Evolutionary conservation across 345 rosid genomes (phyloP), one percentile per base, ranked within the genome.

Genomic region (Dipteronia sinensis): DNA sequence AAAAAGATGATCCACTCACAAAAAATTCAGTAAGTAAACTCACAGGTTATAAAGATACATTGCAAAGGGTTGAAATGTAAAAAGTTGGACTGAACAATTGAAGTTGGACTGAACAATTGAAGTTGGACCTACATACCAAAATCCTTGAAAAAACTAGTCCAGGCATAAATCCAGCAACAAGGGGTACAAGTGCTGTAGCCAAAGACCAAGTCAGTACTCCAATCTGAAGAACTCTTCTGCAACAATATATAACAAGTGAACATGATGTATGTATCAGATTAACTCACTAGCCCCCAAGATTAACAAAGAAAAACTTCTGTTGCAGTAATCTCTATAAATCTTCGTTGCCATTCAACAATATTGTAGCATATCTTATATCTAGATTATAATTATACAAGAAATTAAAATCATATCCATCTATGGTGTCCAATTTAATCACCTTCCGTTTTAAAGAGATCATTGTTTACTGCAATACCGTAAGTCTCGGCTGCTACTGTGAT

Each of bases 141-240:
- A 92, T 74, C 80, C 98, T 89, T 31, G 94, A 78, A 59, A 93
- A 85, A 76, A 95, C 76, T 78, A 95, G 82, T 74, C 97, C 98
- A 4, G 98, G 98, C 97, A 95, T 92, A 81, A 80, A 92, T 59
- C 97, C 98, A 83, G 98, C 97, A 75, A 90, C 86, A 27, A 82
- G 61, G 66, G 98, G 98, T 80, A 93, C 91, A 80, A 89, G 88
- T 74, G 92, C 94, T 38, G 98, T 95, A 47, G 97, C 94, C 25
- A 95, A 74, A 65, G 98, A 95, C 98, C 98, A 95, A 69, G 83
- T 80, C 77, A 95, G 80, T 27, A 95, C 98, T 82, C 98, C 98
- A 80, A 90, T 83, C 90, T 90, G 79, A 65, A 95, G 91, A 72
- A 95, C 89, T 81, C 87, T 90, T 78, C 99, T 95, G 92, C 82